These are phyloP conservation scores for Recurvomyces mirabilis DNA, from an alignment of 495 filamentous ascomycete species.

Conservation along the genomic window DNA sequence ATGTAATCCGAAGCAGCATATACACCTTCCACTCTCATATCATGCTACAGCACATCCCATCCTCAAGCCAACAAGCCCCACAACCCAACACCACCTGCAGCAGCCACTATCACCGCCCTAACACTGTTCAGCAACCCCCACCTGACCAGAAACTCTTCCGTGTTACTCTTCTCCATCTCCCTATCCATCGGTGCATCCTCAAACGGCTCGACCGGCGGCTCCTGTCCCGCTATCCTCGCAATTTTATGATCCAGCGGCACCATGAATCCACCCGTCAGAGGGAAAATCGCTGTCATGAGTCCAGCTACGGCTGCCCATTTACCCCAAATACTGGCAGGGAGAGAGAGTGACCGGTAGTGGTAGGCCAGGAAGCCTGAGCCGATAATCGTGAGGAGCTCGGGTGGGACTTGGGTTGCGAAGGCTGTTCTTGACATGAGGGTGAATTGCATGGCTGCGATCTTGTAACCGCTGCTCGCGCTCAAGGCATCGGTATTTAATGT, in stretches of 20 bases:
- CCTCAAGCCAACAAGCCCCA: conserved; percentile 15
- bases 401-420: conserved; percentile 14
- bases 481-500: not conserved
- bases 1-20: too few relatives aligned
- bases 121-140: conserved; percentile 13
- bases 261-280: conserved; percentile 15
- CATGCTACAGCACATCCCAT: not conserved
- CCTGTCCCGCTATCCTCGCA: conserved; percentile 15
- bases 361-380: conserved; percentile 16
- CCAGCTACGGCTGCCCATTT: conserved; percentile 18
- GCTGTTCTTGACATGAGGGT: conserved; percentile 12
- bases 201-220: conserved; percentile 15
- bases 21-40: too few relatives aligned
- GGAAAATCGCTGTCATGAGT: conserved; percentile 14
- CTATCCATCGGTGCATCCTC: conserved; percentile 19
- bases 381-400: conserved; percentile 14
- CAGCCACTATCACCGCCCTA: conserved; percentile 8
- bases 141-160: conserved; percentile 13
- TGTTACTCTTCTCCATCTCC: conserved; percentile 15
- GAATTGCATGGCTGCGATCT: conserved; percentile 15
- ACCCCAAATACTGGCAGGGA: conserved; percentile 1
- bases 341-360: conserved; percentile 5
- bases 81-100: conserved; percentile 15
- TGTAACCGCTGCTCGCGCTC: conserved; percentile 7
- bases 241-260: conserved; percentile 18